Evolutionary conservation across 2,329 filamentous ascomycete genomes (phyloP), one percentile per base, ranked within the genome.

Genomic region (Corynespora cassiicola): DNA sequence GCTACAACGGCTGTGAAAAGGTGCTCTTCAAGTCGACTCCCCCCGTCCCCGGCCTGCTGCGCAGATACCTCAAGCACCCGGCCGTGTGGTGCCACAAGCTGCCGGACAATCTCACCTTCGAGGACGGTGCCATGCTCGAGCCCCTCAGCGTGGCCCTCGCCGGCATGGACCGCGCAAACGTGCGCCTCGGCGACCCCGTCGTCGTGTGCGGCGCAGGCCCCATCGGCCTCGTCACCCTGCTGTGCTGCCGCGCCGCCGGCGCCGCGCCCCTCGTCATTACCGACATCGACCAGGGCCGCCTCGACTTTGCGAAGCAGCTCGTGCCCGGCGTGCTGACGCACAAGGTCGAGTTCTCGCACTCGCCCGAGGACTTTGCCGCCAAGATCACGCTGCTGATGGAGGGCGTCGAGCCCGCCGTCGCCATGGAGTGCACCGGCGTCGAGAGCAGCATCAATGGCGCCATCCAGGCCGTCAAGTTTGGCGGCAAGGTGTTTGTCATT

Each of bases 41-140:
- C 7, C 92, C 94, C 9, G 84, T 95, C 19, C 81, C 88, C 7
- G 94, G 92, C 22, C 80, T 97, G 48, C 78, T 97, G 56, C 83
- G 92, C 55, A 84, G 92, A 68, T 96, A 96, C 69, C 88, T 96
- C 73, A 95, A 92, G 75, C 92, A 96, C 75, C 91, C 90, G 3
- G 90, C 91, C 14, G 78, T 87, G 32, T 96, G 91, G 90, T 96
- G 92, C 74, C 90, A 96, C 77, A 95, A 95, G 78, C 94, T 97
- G 56, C 89, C 88, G 31, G 76, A 88, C 69, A 69, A 56, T 50
- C 91, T 97, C 87, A 87, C 84, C 38, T 97, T 84, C 65, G 92
- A 97, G 74, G 84, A 95, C 63, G 94, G 92, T 36, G 87, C 91
- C 10, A 79, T 96, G 73, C 76, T 97, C 27, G 94, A 97, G 75